These are phyloP conservation scores for Leucaena leucocephala DNA, from an alignment of 306 rosid species.

Conservation along the genomic window DNA sequence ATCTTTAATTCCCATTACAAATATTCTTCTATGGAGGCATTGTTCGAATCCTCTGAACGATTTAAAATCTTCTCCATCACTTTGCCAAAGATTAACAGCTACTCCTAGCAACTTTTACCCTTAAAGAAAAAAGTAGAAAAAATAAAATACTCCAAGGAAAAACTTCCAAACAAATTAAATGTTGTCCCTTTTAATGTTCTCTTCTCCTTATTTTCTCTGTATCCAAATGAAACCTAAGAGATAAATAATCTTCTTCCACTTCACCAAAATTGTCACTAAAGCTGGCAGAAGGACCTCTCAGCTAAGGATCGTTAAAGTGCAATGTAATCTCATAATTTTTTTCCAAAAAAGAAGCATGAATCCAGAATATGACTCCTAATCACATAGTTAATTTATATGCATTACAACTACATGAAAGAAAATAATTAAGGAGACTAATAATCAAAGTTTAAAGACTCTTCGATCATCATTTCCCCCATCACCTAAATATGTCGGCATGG, in stretches of 20 bases:
- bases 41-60: conserved; percentile 24
- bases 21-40: conserved; percentile 2
- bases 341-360: background rate
- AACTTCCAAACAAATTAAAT: too few relatives aligned
- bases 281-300: background rate
- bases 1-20: conserved; percentile 20
- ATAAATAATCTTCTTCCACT: background rate
- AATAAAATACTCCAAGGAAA: too few relatives aligned
- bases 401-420: conserved; percentile 7
- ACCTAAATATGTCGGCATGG: background rate
- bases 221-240: too few relatives aligned
- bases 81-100: background rate
- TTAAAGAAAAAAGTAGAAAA: too few relatives aligned
- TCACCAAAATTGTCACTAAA: background rate
- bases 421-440: conserved; percentile 19
- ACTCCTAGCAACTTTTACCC: background rate
- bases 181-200: too few relatives aligned
- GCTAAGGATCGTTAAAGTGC: background rate
- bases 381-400: background rate
- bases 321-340: background rate
- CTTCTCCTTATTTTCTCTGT: too few relatives aligned
- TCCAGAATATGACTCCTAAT: background rate
- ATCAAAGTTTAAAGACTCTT: conserved; percentile 14
- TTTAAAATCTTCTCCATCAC: background rate
- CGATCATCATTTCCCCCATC: conserved; percentile 20